Evolutionary conservation across 495 filamentous ascomycete species (phyloP), one percentile per base, ranked within the genome.

Genomic region (Poronia punctata): DNA sequence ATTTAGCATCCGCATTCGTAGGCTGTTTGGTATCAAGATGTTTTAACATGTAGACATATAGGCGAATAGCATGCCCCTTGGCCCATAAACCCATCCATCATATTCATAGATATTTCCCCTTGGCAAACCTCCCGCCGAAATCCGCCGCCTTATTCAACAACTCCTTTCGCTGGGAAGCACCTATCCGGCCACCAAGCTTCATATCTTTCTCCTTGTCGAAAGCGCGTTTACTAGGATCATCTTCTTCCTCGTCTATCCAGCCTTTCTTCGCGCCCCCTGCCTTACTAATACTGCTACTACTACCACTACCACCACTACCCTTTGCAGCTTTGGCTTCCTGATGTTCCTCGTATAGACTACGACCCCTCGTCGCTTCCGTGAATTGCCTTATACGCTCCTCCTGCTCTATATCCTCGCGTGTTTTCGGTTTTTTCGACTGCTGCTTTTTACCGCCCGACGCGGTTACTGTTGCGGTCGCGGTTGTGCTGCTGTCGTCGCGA

Each of bases 191-290:
- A 8, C 82, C 80, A 7, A 82, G 67, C 32, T 75, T 82, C 72
- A 98, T 92, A 62, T 98, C 92, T 70, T 96, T 98, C 65, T 98
- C 88, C 31, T 76, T 71, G 65, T 96, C 88, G 68, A 96, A 98
- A 7, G 79, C 82, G 45, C 92, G 70, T 59, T 78, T 78, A 54
- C 85, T 93, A 16, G 92, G 92, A 59, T 98, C 89, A 67, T 98
- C 90, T 20, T 92, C 86, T 38, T 85, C 75, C 49, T 79, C 74
- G 17, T 74, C 67, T 16, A 62, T 60, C 48, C 48, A 26, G 18
- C 46, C 27, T 27, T 45, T 45, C 34, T 35, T 45, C 18, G 41
- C 22, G n/a, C 20, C 20, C 10, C 4, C 9, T 10, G 22, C n/a
- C n/a, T n/a, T n/a, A n/a, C n/a, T n/a, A n/a, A n/a, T n/a, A n/a